Conservation (phyloP, 148 eudicot genomes). For the Persicaria maculosa region DNA sequence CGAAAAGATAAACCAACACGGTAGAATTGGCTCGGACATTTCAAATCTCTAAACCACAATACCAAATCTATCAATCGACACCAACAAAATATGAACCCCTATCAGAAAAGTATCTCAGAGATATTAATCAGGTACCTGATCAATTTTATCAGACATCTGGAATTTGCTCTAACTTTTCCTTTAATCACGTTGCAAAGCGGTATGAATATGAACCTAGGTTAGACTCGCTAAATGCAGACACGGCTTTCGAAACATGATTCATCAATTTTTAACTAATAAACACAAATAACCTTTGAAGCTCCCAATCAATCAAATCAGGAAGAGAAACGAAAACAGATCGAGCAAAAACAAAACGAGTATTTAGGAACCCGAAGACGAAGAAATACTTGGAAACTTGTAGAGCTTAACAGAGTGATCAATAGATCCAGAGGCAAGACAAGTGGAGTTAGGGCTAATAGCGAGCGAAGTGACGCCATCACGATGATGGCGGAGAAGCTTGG, state of each 20-base stretch:
- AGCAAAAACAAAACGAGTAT: neutral
- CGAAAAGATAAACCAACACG: no score
- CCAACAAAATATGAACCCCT: neutral
- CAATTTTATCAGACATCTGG: neutral
- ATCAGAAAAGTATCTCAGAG: neutral
- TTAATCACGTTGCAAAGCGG: neutral
- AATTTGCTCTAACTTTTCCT: neutral
- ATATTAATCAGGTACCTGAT: neutral
- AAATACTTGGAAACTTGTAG: constrained; percentile 76
- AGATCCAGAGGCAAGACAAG: constrained; percentile 92
- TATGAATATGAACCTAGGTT: neutral
- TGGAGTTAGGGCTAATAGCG: constrained; percentile 83
- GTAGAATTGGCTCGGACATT: neutral
- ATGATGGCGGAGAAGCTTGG: constrained; percentile 49
- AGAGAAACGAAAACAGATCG: neutral
- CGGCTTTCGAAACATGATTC: neutral
- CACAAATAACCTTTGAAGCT: constrained; percentile 1
- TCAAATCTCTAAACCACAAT: neutral
- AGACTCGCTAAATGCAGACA: neutral
- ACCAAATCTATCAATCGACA: neutral
- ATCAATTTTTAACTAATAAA: neutral
- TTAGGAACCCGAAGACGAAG: neutral
- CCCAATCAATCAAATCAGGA: neutral
- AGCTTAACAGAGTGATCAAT: constrained; percentile 80
- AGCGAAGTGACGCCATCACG: constrained; percentile 78